Percentiles rank a stretch among this genome's conserved stretches.
Conservation (phyloP, 306 rosid genomes). For the Trifolium pratense region DNA sequence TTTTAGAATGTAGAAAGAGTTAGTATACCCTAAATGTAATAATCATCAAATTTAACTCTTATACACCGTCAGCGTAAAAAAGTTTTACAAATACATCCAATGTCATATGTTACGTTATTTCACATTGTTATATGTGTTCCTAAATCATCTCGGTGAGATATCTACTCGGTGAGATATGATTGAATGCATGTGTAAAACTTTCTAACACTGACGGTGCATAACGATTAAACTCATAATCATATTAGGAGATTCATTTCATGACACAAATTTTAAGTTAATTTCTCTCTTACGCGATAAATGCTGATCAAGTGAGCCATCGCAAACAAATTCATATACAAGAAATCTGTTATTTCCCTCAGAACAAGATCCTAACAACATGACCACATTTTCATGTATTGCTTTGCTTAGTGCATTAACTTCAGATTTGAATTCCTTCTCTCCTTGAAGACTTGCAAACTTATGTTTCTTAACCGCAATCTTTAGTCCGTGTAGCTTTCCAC, state of each 20-base stretch:
- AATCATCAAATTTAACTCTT: neutral
- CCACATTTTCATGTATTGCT: constrained; percentile 81
- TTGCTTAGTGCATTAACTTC: constrained; percentile 70
- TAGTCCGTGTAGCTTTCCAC: constrained; percentile 56
- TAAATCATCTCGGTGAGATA: neutral
- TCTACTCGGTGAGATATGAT: neutral
- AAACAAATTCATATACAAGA: constrained; percentile 80
- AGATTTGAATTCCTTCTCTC: constrained; percentile 73
- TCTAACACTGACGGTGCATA: neutral
- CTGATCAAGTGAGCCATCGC: constrained; percentile 73
- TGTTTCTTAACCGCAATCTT: constrained; percentile 80
- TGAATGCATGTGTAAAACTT: neutral
- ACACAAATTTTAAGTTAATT: neutral
- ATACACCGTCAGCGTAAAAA: neutral
- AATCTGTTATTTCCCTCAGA: constrained; percentile 70
- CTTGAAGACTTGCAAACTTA: constrained; percentile 63
- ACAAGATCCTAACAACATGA: constrained; percentile 75
- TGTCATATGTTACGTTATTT: neutral
- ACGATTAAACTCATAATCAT: neutral
- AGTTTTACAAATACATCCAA: neutral
- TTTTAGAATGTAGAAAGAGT: neutral
- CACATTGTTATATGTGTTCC: neutral
- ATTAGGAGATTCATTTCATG: neutral
- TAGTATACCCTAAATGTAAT: neutral
- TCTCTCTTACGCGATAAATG: constrained; percentile 70